phyloP scores from a whole-genome alignment of 305 asterid genomes.

The Striga hermonthica region DNA sequence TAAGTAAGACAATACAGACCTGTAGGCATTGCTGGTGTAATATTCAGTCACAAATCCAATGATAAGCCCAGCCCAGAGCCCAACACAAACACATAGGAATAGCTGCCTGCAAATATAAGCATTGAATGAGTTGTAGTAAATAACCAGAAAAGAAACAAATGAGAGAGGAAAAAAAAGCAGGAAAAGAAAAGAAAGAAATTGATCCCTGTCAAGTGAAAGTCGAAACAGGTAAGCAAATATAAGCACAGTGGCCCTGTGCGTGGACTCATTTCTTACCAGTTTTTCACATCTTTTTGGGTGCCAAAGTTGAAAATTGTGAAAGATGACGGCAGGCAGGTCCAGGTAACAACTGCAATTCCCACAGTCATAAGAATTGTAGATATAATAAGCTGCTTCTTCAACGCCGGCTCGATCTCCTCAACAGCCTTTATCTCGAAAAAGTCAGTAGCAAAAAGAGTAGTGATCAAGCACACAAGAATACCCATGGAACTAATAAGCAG shows the following conservation, averaged over 20 bases:
- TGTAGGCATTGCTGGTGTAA: slow-evolving; percentile 64
- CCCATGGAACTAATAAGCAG: no score
- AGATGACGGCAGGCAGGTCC: no score
- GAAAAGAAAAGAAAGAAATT: background rate
- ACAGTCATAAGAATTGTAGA: no score
- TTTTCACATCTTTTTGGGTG: no score
- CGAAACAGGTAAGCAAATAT: background rate
- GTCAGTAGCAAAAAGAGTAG: no score
- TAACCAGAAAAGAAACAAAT: background rate
- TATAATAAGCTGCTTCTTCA: no score
- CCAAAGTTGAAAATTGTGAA: no score
- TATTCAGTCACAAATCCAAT: slow-evolving; percentile 64
- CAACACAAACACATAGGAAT: slow-evolving; percentile 62
- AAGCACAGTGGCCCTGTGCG: background rate
- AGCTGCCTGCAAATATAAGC: slow-evolving; percentile 47
- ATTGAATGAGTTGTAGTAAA: background rate
- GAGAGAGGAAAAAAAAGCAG: background rate
- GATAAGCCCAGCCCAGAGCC: slow-evolving; percentile 57
- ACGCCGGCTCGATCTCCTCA: no score
- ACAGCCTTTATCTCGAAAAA: no score
- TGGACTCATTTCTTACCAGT: background rate
- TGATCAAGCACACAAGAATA: no score
- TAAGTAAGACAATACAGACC: slow-evolving; percentile 21
- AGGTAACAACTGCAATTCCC: no score
- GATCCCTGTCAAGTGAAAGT: background rate